These are phyloP conservation scores for maize (Zea mays) DNA, from an alignment of 176 grass and related monocot genomes.

Conservation along the genomic window Zm-B73-REFERENCE-NAM-5.0 NC_050096.1:266070001-266070500, in stretches of 20 bases:
- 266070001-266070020: constrained; percentile 93
- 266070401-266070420: not conserved
- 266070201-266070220: not conserved
- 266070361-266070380: not conserved
- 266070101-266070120: not conserved
- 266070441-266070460: not conserved
- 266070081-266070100: not conserved
- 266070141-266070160: not conserved
- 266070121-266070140: not conserved
- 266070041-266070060: constrained; percentile 88
- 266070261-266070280: not conserved
- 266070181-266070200: not conserved
- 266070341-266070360: constrained; percentile 10
- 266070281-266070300: constrained; percentile 16
- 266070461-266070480: not conserved
- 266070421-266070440: not conserved
- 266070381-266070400: not conserved
- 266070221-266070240: not conserved
- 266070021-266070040: constrained; percentile 78
- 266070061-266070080: constrained; percentile 15
- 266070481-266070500: not conserved
- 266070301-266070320: not conserved
- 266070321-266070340: not conserved
- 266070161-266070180: not conserved
- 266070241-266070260: not conserved